Evolutionary conservation across 768 basidiomycete genomes (phyloP).

Genomic region (Hydnomerulius pinastri): DNA sequence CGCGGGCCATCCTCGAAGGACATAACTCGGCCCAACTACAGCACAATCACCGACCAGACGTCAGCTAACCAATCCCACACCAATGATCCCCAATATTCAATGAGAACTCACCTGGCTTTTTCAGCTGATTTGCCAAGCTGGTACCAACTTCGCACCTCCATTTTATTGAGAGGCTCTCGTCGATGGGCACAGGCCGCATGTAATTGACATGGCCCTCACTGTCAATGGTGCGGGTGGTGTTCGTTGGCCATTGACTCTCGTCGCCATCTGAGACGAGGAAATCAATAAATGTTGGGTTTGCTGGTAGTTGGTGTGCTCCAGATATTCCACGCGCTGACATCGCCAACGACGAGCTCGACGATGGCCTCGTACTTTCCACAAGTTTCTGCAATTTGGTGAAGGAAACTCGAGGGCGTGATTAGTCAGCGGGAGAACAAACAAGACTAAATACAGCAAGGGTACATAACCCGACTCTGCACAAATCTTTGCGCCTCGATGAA

Average conservation of each 20-base stretch:
- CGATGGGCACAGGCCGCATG: conserved; percentile 55
- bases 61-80: neutral
- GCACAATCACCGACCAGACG: neutral
- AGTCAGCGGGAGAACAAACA: conserved; percentile 12
- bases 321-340: conserved; percentile 24
- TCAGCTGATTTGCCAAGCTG: conserved; percentile 44
- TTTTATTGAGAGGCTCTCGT: conserved; percentile 52
- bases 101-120: conserved; percentile 49
- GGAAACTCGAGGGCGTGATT: conserved; percentile 8
- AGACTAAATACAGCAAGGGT: neutral
- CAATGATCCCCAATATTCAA: neutral
- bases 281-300: conserved; percentile 55
- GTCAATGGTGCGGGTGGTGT: conserved; percentile 56
- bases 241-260: conserved; percentile 52
- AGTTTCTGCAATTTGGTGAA: too few relatives aligned
- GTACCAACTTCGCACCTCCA: conserved; percentile 55
- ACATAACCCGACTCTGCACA: too few relatives aligned
- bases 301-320: conserved; percentile 40
- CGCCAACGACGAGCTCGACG: conserved; percentile 7
- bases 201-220: conserved; percentile 69
- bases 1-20: conserved; percentile 63
- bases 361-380: too few relatives aligned
- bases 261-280: conserved; percentile 68
- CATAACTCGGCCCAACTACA: conserved; percentile 54
- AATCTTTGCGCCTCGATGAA: too few relatives aligned